Percentiles rank a stretch among this genome's conserved stretches.
Evolutionary conservation across 169 alveolate genomes (phyloP).

Genomic region (Cryptosporidium xiaoi): DNA sequence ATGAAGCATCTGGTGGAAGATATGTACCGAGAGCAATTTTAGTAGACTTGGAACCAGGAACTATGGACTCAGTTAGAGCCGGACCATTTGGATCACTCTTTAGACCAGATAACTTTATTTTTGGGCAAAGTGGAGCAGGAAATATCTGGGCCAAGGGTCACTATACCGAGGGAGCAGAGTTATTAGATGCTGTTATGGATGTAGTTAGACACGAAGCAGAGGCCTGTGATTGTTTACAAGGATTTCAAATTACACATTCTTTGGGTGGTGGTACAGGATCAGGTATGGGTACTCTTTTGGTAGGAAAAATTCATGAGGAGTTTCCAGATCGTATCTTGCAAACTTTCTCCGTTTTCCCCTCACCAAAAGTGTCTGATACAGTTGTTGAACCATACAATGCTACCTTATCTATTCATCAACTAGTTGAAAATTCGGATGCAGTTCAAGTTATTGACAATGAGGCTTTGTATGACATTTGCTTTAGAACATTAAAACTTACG

Average conservation of each 20-base stretch:
- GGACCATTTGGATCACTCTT: slow-evolving; percentile 97
- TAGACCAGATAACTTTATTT: slow-evolving; percentile 98
- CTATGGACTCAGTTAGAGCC: slow-evolving; percentile 98
- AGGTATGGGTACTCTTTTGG: slow-evolving; percentile 98
- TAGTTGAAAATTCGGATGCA: slow-evolving; percentile 97
- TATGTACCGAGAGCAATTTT: slow-evolving; percentile 98
- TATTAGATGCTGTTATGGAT: slow-evolving; percentile 97
- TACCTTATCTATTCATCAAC: slow-evolving; percentile 96
- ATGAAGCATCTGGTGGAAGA: slow-evolving; percentile 98
- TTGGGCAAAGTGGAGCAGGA: slow-evolving; percentile 99
- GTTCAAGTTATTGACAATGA: slow-evolving; percentile 98
- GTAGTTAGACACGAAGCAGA: slow-evolving; percentile 99
- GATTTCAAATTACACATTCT: slow-evolving; percentile 97
- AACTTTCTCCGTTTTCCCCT: slow-evolving; percentile 98
- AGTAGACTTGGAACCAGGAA: slow-evolving; percentile 99
- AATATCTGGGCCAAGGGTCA: slow-evolving; percentile 99
- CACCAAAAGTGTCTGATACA: slow-evolving; percentile 98
- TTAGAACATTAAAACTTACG: slow-evolving; percentile 97
- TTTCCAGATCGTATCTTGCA: slow-evolving; percentile 98
- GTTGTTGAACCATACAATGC: slow-evolving; percentile 99
- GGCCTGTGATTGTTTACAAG: slow-evolving; percentile 98
- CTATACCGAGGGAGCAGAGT: slow-evolving; percentile 99
- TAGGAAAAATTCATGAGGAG: slow-evolving; percentile 97
- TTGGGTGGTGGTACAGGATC: slow-evolving; percentile 99
- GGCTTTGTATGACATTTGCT: slow-evolving; percentile 98